Conservation (phyloP, 768 basidiomycete species). For the Cyclocybe aegerita region DNA sequence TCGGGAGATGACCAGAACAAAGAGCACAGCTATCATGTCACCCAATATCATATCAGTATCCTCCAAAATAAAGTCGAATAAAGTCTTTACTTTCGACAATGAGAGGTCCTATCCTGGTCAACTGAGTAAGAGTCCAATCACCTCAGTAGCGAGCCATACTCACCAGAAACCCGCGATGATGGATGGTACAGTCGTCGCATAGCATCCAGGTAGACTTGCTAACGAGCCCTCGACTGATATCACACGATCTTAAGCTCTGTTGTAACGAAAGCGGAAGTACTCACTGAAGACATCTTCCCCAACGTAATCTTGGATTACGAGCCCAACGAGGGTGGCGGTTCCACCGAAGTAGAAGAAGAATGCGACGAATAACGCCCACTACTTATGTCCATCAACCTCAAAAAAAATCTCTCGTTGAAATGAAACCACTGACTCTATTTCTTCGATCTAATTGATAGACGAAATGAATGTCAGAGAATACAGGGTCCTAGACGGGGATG, state of each 20-base stretch:
- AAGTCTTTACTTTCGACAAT: constrained; percentile 24
- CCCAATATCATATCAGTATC: background rate
- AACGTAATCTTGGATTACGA: constrained; percentile 25
- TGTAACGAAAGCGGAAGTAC: background rate
- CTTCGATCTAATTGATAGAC: constrained; percentile 11
- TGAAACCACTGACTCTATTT: constrained; percentile 9
- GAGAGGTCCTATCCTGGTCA: constrained; percentile 21
- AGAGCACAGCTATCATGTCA: constrained; percentile 18
- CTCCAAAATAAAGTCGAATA: background rate
- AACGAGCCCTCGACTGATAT: constrained; percentile 18
- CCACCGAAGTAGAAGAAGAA: constrained; percentile 28
- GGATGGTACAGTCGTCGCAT: constrained; percentile 24
- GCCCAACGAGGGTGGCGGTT: constrained; percentile 18
- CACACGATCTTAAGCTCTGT: background rate
- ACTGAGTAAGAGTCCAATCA: background rate
- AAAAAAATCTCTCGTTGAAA: background rate
- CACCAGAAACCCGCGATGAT: constrained; percentile 28
- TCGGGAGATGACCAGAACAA: constrained; percentile 21
- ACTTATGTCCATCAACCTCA: background rate
- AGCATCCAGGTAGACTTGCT: constrained; percentile 26
- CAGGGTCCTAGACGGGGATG: background rate
- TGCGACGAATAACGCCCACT: constrained; percentile 15
- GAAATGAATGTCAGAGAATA: background rate
- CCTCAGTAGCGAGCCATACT: background rate
- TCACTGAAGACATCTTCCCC: constrained; percentile 23